Percentiles rank a stretch among this genome's conserved stretches.
Conservation (phyloP, 768 basidiomycete genomes). For the Mycena rebaudengoi region DNA sequence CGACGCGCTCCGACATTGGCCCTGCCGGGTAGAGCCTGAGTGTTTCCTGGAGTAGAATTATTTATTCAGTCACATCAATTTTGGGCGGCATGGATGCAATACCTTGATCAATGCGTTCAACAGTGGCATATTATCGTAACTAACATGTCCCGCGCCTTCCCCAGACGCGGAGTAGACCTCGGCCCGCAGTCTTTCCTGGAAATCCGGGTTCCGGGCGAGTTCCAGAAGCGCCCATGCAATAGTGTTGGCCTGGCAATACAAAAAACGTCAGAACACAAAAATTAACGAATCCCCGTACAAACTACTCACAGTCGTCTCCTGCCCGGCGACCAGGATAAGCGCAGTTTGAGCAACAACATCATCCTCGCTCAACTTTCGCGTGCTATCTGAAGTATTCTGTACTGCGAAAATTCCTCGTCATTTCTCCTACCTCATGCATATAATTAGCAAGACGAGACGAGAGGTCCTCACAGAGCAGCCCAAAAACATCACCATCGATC, state of each 20-base stretch:
- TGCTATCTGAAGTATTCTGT: not conserved
- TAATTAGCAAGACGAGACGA: not conserved
- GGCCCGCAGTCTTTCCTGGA: not conserved
- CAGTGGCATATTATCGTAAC: constrained; percentile 9
- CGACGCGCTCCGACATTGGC: constrained; percentile 13
- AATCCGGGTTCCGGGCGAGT: constrained; percentile 12
- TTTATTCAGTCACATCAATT: no score
- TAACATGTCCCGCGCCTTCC: not conserved
- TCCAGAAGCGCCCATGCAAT: constrained; percentile 1
- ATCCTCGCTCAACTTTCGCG: not conserved
- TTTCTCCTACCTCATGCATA: not conserved
- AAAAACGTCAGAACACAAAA: no score
- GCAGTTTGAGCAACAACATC: constrained; percentile 4
- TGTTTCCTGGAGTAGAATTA: not conserved
- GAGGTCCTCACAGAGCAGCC: not conserved
- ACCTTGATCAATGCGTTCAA: constrained; percentile 26
- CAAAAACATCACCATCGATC: not conserved
- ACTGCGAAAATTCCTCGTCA: not conserved
- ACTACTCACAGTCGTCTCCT: constrained; percentile 16
- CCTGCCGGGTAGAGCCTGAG: constrained; percentile 15
- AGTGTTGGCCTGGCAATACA: constrained; percentile 6
- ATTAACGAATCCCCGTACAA: not conserved
- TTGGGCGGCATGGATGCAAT: no score
- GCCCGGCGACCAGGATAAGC: constrained; percentile 14
- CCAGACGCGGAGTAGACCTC: constrained; percentile 4